Evolutionary conservation across 441 rosid species (phyloP).

Genomic region (Biscutella laevigata): DNA sequence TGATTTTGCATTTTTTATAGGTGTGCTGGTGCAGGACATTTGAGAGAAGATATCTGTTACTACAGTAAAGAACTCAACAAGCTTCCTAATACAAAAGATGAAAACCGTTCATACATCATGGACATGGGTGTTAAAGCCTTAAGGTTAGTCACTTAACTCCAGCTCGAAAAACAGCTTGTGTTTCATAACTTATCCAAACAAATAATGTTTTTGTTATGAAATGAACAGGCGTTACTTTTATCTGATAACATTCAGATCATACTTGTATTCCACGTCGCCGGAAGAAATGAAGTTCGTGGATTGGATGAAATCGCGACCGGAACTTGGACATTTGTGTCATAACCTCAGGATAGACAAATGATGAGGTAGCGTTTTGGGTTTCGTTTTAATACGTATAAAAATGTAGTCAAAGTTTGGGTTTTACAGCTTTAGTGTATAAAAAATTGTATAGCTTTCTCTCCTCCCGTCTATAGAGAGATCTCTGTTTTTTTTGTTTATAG

Average conservation of each 20-base stretch:
- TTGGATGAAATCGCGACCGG: conserved; percentile 95
- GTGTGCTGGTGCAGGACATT: conserved; percentile 94
- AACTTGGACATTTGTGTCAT: conserved; percentile 85
- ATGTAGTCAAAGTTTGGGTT: conserved; percentile 17
- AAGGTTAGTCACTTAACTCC: conserved; percentile 43
- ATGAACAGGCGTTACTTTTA: conserved; percentile 82
- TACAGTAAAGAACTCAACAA: conserved; percentile 60
- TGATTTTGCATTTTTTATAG: conserved; percentile 31
- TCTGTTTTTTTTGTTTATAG: background rate
- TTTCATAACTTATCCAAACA: background rate
- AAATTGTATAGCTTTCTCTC: conserved; percentile 21
- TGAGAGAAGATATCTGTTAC: conserved; percentile 69
- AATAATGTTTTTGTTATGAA: background rate
- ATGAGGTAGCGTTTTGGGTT: conserved; percentile 1
- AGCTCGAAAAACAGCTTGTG: background rate
- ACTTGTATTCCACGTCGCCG: conserved; percentile 61
- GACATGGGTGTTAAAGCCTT: conserved; percentile 90
- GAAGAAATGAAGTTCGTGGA: conserved; percentile 47
- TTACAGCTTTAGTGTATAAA: conserved; percentile 18
- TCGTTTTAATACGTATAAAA: background rate
- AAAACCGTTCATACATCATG: conserved; percentile 52
- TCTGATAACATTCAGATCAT: conserved; percentile 84
- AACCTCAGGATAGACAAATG: conserved; percentile 80
- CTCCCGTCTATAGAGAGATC: conserved; percentile 15
- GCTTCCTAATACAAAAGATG: conserved; percentile 46